A percentile compares a stretch with the other conserved stretches of the same genome.
Evolutionary conservation across 352 stramenopile genomes (phyloP).

Genomic region (Globisporangium okanoganense): DNA sequence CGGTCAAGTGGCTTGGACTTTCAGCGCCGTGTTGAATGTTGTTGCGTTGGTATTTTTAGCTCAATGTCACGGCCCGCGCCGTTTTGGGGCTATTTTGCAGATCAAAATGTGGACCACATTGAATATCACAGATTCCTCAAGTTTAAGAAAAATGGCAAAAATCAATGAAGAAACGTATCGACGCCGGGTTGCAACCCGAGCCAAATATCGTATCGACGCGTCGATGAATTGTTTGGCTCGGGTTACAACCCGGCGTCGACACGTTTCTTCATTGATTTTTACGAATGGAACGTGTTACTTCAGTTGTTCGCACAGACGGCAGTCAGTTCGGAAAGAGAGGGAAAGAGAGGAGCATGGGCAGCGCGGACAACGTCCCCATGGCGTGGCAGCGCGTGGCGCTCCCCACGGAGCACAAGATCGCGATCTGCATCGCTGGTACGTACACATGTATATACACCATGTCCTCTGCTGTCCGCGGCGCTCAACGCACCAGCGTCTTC

Average conservation of each 20-base stretch:
- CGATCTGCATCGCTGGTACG: constrained; percentile 52
- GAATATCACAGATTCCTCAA: too few relatives aligned
- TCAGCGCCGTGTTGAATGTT: background rate
- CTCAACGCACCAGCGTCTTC: background rate
- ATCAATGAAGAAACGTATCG: too few relatives aligned
- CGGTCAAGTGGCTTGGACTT: background rate
- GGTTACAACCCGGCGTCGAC: too few relatives aligned
- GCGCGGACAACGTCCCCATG: background rate
- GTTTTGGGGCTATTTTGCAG: constrained; percentile 1
- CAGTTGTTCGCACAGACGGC: background rate
- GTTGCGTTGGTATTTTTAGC: constrained; percentile 1
- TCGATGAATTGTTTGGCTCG: too few relatives aligned
- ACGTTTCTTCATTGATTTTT: too few relatives aligned
- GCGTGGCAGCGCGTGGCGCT: constrained; percentile 8
- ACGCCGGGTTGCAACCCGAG: too few relatives aligned
- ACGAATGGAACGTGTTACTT: too few relatives aligned
- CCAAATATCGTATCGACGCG: too few relatives aligned
- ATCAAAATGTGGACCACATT: background rate
- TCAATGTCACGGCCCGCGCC: background rate
- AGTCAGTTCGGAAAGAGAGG: background rate
- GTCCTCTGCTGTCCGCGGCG: background rate
- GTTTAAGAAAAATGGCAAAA: too few relatives aligned
- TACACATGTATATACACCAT: background rate
- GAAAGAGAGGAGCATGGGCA: constrained; percentile 13
- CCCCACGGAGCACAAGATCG: constrained; percentile 54